phyloP scores from a whole-genome alignment of 768 basidiomycete species.

The Macrolepiota dolichaula region DNA sequence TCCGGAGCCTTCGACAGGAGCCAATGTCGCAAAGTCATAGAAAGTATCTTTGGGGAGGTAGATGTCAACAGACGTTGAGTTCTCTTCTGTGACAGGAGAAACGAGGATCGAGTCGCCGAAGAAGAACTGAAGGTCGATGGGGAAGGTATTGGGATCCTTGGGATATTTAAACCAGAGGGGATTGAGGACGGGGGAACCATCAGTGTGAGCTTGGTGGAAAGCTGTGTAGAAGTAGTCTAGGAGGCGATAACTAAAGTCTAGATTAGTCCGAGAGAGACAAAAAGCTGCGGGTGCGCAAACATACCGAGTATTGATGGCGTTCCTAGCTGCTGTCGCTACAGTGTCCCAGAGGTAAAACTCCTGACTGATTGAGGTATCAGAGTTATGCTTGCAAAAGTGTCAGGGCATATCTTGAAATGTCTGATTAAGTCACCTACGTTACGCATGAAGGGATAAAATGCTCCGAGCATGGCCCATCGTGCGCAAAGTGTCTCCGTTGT shows the following conservation, averaged over 20 bases:
- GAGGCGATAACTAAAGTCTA: constrained; percentile 49
- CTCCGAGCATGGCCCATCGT: constrained; percentile 75
- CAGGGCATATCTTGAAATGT: neutral
- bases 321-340: constrained; percentile 55
- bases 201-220: constrained; percentile 52
- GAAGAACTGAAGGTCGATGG: constrained; percentile 67
- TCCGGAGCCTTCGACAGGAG: constrained; percentile 46
- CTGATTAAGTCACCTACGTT: constrained; percentile 42
- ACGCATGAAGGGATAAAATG: constrained; percentile 78
- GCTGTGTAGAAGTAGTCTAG: constrained; percentile 73
- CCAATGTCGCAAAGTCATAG: constrained; percentile 57
- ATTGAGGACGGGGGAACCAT: constrained; percentile 60
- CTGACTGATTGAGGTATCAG: constrained; percentile 49
- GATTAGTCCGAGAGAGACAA: neutral
- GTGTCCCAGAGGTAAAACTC: constrained; percentile 67
- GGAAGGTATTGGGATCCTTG: constrained; percentile 52
- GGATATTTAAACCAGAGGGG: constrained; percentile 70
- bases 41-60: constrained; percentile 65
- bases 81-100: constrained; percentile 62
- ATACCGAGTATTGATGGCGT: constrained; percentile 58
- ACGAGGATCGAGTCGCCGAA: constrained; percentile 66
- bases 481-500: constrained; percentile 69
- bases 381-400: constrained; percentile 44
- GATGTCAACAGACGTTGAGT: constrained; percentile 51
- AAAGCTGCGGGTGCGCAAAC: neutral